These are phyloP conservation scores for Russula sp. DNA, from an alignment of 768 basidiomycete species.

Conservation along the genomic window DNA sequence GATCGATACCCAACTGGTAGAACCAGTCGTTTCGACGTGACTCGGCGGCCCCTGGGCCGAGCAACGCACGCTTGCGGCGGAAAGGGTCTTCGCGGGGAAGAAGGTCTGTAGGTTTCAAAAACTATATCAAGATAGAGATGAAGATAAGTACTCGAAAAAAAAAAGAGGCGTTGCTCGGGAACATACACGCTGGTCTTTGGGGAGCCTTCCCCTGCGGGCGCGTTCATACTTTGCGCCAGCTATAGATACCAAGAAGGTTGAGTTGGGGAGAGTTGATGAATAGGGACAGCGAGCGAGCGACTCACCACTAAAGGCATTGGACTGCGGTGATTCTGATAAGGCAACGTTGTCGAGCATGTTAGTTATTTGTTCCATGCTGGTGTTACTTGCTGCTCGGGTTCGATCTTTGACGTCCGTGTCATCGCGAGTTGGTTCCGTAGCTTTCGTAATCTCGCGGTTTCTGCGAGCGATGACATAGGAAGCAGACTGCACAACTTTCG, in stretches of 20 bases:
- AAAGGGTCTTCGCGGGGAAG: conserved; percentile 30
- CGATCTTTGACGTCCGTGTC: background rate
- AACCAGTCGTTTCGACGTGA: conserved; percentile 63
- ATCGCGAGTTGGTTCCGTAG: background rate
- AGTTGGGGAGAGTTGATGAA: background rate
- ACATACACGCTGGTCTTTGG: conserved; percentile 24
- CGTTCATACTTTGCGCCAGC: conserved; percentile 18
- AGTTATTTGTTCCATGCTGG: conserved; percentile 7
- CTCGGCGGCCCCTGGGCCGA: conserved; percentile 51
- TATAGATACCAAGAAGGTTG: background rate
- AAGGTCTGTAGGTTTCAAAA: conserved; percentile 43
- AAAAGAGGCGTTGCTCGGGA: background rate
- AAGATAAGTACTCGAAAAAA: conserved; percentile 9
- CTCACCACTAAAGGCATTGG: conserved; percentile 7
- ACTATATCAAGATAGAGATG: conserved; percentile 31
- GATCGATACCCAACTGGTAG: conserved; percentile 65
- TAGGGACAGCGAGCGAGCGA: background rate
- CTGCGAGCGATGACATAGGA: background rate
- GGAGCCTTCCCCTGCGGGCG: conserved; percentile 15
- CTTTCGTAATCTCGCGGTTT: background rate
- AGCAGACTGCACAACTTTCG: background rate
- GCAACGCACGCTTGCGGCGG: conserved; percentile 31
- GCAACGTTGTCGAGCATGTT: conserved; percentile 7
- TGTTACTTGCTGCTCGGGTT: background rate
- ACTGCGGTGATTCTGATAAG: background rate